These are phyloP conservation scores for Oryza glaberrima DNA, from an alignment of 176 grass and related monocot species.

Conservation along the genomic window DNA sequence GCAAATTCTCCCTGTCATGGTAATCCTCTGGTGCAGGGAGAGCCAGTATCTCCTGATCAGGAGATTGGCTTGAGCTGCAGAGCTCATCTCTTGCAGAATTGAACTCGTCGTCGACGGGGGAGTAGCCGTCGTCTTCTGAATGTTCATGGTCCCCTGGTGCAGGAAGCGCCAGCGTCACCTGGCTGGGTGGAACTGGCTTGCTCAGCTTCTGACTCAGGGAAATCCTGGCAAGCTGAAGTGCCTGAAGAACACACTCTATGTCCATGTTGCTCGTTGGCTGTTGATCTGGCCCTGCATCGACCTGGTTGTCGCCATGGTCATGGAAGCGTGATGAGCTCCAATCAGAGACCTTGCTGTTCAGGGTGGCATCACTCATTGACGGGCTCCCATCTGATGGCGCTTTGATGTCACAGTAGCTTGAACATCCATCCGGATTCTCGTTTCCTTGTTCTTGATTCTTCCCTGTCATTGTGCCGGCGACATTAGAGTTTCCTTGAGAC, in stretches of 20 bases:
- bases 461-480: slow-evolving; percentile 11
- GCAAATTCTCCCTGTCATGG: slow-evolving; percentile 26
- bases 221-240: slow-evolving; percentile 70
- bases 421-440: slow-evolving; percentile 49
- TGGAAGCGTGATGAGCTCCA: slow-evolving; percentile 54
- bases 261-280: slow-evolving; percentile 23
- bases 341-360: slow-evolving; percentile 43
- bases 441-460: slow-evolving; percentile 1
- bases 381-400: slow-evolving; percentile 51
- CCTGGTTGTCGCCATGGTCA: slow-evolving; percentile 40
- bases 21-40: slow-evolving; percentile 46
- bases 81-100: slow-evolving; percentile 33
- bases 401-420: slow-evolving; percentile 31
- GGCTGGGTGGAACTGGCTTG: slow-evolving; percentile 48
- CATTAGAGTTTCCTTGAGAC: slow-evolving; percentile 29
- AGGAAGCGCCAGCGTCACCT: slow-evolving; percentile 55
- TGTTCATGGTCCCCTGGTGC: slow-evolving; percentile 36
- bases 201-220: slow-evolving; percentile 59
- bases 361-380: slow-evolving; percentile 32
- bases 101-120: background rate
- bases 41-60: slow-evolving; percentile 46
- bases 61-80: slow-evolving; percentile 25
- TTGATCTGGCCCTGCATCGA: slow-evolving; percentile 26
- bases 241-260: slow-evolving; percentile 66
- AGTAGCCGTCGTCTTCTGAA: slow-evolving; percentile 29